Conservation (phyloP, 2,329 filamentous ascomycete species). For the Sarocladium strictum region DNA sequence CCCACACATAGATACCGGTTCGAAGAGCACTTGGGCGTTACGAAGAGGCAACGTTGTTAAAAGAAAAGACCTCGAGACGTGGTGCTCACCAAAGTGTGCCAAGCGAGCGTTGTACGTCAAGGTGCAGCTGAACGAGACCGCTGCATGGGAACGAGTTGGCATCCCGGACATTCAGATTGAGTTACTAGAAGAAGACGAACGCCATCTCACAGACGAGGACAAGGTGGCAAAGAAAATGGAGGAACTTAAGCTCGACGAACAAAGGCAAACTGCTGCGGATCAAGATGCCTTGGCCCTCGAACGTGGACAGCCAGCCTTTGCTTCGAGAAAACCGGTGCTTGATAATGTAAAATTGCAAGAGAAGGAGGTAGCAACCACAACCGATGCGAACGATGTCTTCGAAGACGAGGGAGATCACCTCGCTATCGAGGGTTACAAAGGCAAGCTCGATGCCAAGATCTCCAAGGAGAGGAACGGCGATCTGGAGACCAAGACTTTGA, state of each 20-base stretch:
- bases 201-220: constrained; percentile 31
- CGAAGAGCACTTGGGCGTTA: constrained; percentile 63
- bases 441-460: constrained; percentile 26
- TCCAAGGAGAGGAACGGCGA: not conserved
- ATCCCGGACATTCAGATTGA: constrained; percentile 52
- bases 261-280: constrained; percentile 32
- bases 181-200: constrained; percentile 59
- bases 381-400: constrained; percentile 7
- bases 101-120: constrained; percentile 77
- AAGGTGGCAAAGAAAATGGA: constrained; percentile 30
- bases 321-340: constrained; percentile 18
- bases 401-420: constrained; percentile 34
- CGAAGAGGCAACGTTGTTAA: constrained; percentile 57
- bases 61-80: constrained; percentile 70
- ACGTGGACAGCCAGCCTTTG: constrained; percentile 29
- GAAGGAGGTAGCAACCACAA: constrained; percentile 28
- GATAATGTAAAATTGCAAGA: constrained; percentile 42
- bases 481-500: not conserved
- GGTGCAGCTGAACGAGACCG: constrained; percentile 79
- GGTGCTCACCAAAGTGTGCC: constrained; percentile 79
- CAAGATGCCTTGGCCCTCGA: constrained; percentile 44
- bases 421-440: constrained; percentile 45
- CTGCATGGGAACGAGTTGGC: constrained; percentile 74
- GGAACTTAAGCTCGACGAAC: constrained; percentile 38
- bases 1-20: constrained; percentile 50